Percentiles rank a stretch among this genome's conserved stretches.
phyloP scores from a whole-genome alignment of 2,329 filamentous ascomycete genomes.

The Colletotrichum sp. region DNA sequence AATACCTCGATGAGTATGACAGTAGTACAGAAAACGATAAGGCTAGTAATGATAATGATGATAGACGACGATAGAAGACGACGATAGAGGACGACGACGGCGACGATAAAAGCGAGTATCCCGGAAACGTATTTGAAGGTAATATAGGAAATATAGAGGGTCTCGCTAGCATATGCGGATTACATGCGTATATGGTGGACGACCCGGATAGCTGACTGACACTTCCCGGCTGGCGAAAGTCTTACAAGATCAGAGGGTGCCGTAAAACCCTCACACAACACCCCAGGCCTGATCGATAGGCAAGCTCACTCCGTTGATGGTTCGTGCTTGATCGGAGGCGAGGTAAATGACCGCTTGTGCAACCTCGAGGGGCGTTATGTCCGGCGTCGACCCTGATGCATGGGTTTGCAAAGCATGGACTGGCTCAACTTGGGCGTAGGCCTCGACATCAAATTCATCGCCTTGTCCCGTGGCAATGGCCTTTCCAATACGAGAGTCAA shows the following conservation, averaged over 20 bases:
- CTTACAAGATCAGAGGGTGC: neutral
- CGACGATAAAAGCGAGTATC: neutral
- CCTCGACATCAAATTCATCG: conserved; percentile 28
- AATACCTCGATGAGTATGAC: neutral
- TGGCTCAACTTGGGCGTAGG: conserved; percentile 28
- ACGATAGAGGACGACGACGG: neutral
- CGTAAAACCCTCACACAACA: conserved; percentile 26
- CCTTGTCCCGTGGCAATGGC: conserved; percentile 22
- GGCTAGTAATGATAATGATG: neutral
- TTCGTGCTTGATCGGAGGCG: conserved; percentile 36
- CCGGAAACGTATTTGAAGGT: neutral
- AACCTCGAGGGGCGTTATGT: conserved; percentile 34
- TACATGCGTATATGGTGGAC: neutral
- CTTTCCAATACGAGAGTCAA: conserved; percentile 33
- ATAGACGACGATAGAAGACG: neutral
- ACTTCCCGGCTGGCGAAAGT: neutral
- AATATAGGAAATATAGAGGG: neutral
- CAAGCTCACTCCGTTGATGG: conserved; percentile 38
- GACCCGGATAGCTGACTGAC: neutral
- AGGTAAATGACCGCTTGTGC: conserved; percentile 41
- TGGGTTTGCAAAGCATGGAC: conserved; percentile 34
- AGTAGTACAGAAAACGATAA: neutral
- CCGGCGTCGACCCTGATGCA: conserved; percentile 20
- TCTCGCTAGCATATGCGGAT: neutral
- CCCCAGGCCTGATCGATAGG: conserved; percentile 41